Base-by-base conservation (phyloP, 495 filamentous ascomycete genomes). In the Podospora pseudocomata region DNA sequence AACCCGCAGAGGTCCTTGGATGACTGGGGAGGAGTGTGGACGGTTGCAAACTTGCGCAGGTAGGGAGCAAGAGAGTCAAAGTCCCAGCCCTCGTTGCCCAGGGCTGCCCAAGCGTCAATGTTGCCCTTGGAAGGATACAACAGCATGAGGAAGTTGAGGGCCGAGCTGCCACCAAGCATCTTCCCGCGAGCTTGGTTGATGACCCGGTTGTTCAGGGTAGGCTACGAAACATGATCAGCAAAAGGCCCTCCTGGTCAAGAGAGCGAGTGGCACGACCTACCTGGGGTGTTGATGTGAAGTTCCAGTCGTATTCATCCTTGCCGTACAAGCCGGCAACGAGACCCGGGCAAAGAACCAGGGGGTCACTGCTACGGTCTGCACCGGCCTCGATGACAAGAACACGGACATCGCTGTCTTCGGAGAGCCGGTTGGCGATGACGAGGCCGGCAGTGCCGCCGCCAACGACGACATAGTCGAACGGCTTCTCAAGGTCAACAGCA, bases 371-470 rank as follows among this genome's bases (percentile, higher is more conserved):
- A 23, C 76, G 80, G 71, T 85, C 79, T 39, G 78, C 76, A 0
- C 87, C 87, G 18, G 85, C 85, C 72, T 89, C 87, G 65, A 89
- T 74, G 5, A 88, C 80, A 2, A 86, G 66, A 5, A 89, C 81
- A 2, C 70, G 64, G 5, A 79, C 72, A 39, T 76, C 60, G 15
- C 76, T 71, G 64, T 82, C 74, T 57, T 86, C 85, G 34, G 79
- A 80, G 9, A 88, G 77, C 9, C 87, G 79, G 49, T 78, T 78
- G 5, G 91, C 93, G 74, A 97, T 89, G 55, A 94, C 91, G 77
- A 93, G 91, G 65, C 93, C 93, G 6, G 93, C 92, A 34, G 93
- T 96, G 72, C 93, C 93, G 62, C 92, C 93, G 68, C 92, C 92
- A 16, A 96, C 87, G 72, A 96, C 89, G 67, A 97, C 82, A 76